These are phyloP conservation scores for Candida yuanshanica DNA, from an alignment of 805 yeast species.

Conservation along the genomic window DNA sequence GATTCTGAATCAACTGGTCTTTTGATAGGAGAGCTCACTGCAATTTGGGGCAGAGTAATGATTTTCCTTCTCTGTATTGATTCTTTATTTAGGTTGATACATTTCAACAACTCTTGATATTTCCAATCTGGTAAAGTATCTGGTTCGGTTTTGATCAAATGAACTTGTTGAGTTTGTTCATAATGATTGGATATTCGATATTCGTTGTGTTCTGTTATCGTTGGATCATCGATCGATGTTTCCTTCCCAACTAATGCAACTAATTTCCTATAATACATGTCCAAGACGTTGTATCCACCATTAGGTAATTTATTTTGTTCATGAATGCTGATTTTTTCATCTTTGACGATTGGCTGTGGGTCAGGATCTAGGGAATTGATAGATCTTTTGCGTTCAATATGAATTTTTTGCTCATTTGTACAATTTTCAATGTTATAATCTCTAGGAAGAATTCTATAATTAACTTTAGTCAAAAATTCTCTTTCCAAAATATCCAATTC, in stretches of 20 bases:
- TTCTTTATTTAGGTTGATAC: neutral
- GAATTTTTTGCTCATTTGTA: slow-evolving; percentile 25
- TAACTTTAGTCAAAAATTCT: slow-evolving; percentile 76
- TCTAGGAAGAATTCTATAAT: slow-evolving; percentile 69
- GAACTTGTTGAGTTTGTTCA: neutral
- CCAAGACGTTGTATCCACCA: slow-evolving; percentile 37
- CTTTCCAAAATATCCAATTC: slow-evolving; percentile 85
- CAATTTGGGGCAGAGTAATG: neutral
- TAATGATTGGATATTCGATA: slow-evolving; percentile 6
- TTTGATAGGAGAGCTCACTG: slow-evolving; percentile 9
- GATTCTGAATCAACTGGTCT: slow-evolving; percentile 11
- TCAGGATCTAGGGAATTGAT: slow-evolving; percentile 13
- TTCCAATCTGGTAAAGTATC: slow-evolving; percentile 25
- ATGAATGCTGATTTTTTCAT: neutral
- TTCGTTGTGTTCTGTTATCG: slow-evolving; percentile 3
- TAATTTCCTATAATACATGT: slow-evolving; percentile 44
- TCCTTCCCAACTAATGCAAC: slow-evolving; percentile 41
- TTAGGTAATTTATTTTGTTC: slow-evolving; percentile 15
- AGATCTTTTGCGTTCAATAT: slow-evolving; percentile 15
- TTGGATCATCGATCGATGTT: slow-evolving; percentile 7
- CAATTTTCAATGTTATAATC: slow-evolving; percentile 33
- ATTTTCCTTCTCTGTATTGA: neutral
- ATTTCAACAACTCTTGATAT: slow-evolving; percentile 1
- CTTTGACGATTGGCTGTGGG: slow-evolving; percentile 6
- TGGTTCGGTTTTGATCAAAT: slow-evolving; percentile 19